Base-by-base conservation (phyloP, 2,329 filamentous ascomycete species). In the Macrophomina pseudophaseolina region DNA sequence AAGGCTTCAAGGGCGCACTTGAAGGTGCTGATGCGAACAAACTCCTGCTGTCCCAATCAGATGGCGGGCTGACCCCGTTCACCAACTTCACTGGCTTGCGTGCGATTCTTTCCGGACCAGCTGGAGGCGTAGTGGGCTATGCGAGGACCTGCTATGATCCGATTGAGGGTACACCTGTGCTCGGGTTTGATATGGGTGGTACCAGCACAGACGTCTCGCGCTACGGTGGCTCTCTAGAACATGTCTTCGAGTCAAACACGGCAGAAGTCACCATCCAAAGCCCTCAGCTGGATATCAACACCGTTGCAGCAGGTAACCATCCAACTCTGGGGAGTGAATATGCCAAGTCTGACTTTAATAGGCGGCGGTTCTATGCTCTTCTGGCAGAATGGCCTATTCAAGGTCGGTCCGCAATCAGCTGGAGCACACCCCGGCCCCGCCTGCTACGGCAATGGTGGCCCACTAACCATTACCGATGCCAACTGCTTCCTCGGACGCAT, bases 31-130 rank as follows among this genome's bases (percentile, higher is more conserved):
- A 86, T 71, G 90, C 90, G 3, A 91, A 92, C 3, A 84, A 93
- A 69, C 97, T 94, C 79, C 93, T 97, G 76, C 97, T 97, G 71
- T 97, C 97, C 93, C 93, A 97, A 77, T 93, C 90, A 8, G 92
- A 96, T 70, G 92, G 92, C 32, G 87, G 86, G 1, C 42, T 65
- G 30, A 65, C 63, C 32, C 63, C 63, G 16, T 65, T 65, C 28
- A 65, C 63, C 14, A 42, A 65, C 18, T 97, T 97, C 74, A 93
- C 91, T 0, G 94, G 94, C 0, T 80, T 97, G 4, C 89, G 90
- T 72, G 93, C 93, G 2, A 96, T 97, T 68, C 76, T 97, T 2
- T 96, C 92, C 0, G 94, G 94, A 0, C 94, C 94, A 1, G 94
- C 94, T n/a, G 94, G 93, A 38, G 94, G 94, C 44, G 94, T 97